These are phyloP conservation scores for Silene coronaria DNA, from an alignment of 179 eudicot species.

Conservation along the genomic window DNA sequence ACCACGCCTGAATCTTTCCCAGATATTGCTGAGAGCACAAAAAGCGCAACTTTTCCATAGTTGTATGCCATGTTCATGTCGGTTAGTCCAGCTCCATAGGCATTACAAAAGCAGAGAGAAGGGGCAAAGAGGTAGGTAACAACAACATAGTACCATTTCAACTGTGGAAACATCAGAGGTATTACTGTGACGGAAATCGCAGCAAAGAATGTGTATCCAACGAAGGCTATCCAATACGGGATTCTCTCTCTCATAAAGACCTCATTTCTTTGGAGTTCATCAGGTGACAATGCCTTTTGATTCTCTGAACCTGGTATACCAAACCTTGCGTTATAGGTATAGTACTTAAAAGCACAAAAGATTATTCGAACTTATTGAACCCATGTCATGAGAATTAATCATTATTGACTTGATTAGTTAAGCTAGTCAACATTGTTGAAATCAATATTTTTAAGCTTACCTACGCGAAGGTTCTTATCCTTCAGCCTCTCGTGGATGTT, in stretches of 20 bases:
- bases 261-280: slow-evolving; percentile 42
- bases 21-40: slow-evolving; percentile 56
- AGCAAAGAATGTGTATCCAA: slow-evolving; percentile 55
- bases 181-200: slow-evolving; percentile 49
- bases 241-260: slow-evolving; percentile 58
- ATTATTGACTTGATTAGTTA: too few relatives aligned
- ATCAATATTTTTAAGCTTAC: slow-evolving; percentile 19
- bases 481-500: slow-evolving; percentile 39
- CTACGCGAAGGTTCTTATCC: slow-evolving; percentile 28
- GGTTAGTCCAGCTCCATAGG: slow-evolving; percentile 83
- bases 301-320: slow-evolving; percentile 27
- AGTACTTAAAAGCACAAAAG: slow-evolving; percentile 11
- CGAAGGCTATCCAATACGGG: slow-evolving; percentile 60
- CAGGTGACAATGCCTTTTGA: slow-evolving; percentile 28
- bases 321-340: slow-evolving; percentile 1
- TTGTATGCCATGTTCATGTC: slow-evolving; percentile 92
- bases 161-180: slow-evolving; percentile 65
- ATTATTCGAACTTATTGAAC: neutral
- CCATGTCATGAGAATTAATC: too few relatives aligned
- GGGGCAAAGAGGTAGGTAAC: slow-evolving; percentile 71
- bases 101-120: slow-evolving; percentile 70
- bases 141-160: slow-evolving; percentile 70
- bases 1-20: slow-evolving; percentile 64
- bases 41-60: slow-evolving; percentile 84
- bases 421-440: too few relatives aligned